Conservation (phyloP, 1,284 basidiomycete genomes). For the Tilletiaria anomala region DNA sequence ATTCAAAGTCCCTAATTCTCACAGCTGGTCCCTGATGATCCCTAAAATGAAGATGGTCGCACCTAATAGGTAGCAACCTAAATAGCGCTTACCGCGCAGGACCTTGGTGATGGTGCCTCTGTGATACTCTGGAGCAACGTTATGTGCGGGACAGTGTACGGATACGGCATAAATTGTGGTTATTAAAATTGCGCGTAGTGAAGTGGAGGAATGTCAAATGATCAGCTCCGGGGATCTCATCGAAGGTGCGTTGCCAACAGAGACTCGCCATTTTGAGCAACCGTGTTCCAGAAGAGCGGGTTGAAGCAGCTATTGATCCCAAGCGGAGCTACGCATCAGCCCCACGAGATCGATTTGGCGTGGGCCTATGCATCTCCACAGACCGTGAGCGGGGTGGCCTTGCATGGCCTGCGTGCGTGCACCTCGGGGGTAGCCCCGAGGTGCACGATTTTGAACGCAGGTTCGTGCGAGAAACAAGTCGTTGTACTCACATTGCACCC, state of each 20-base stretch:
- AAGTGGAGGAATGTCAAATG: background rate
- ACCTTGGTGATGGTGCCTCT: slow-evolving; percentile 33
- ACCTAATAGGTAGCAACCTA: slow-evolving; percentile 82
- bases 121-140: slow-evolving; percentile 17
- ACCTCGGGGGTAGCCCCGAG: background rate
- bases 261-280: slow-evolving; percentile 70
- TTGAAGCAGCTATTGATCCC: slow-evolving; percentile 6
- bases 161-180: background rate
- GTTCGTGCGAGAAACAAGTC: no score
- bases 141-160: background rate
- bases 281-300: slow-evolving; percentile 69
- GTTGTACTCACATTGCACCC: slow-evolving; percentile 4
- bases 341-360: no score
- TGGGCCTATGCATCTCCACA: no score
- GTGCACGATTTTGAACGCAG: no score
- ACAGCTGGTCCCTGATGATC: slow-evolving; percentile 72
- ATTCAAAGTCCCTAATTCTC: slow-evolving; percentile 29
- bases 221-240: background rate
- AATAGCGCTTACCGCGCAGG: slow-evolving; percentile 39
- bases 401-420: background rate
- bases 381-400: background rate
- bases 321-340: no score
- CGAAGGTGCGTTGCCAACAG: background rate
- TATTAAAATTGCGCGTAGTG: background rate
- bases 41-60: slow-evolving; percentile 75